Conservation (phyloP, 164 flowering plant genomes). For the Chimonanthus salicifolius region DNA sequence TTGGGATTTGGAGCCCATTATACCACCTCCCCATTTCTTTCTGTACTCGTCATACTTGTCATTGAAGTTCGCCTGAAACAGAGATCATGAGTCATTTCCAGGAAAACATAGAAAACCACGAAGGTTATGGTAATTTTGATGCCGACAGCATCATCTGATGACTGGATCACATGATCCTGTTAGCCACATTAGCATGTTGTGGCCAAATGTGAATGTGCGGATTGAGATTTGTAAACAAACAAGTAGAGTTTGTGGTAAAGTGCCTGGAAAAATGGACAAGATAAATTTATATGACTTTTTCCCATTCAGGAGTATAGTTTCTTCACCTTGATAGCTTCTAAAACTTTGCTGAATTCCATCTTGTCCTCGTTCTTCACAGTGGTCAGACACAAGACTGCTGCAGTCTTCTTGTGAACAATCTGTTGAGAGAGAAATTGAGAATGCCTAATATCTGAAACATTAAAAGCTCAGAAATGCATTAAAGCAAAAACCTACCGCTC, state of each 20-base stretch:
- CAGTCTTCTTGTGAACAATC: slow-evolving; percentile 36
- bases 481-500: slow-evolving; percentile 38
- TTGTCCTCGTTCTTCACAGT: slow-evolving; percentile 83
- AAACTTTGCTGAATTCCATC: slow-evolving; percentile 70
- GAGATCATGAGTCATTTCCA: neutral
- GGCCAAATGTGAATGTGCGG: no score
- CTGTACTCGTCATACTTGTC: slow-evolving; percentile 12
- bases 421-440: neutral
- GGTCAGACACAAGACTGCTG: slow-evolving; percentile 64
- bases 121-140: no score
- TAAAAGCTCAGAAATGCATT: neutral
- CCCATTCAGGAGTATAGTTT: neutral
- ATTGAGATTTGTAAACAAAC: no score
- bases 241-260: neutral
- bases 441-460: neutral
- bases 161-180: no score
- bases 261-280: neutral
- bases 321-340: slow-evolving; percentile 75
- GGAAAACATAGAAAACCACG: neutral
- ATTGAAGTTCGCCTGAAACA: slow-evolving; percentile 13
- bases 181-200: no score
- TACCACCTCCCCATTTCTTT: slow-evolving; percentile 12
- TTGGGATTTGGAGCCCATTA: slow-evolving; percentile 13
- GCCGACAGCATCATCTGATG: no score
- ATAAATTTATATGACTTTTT: neutral